A percentile compares a stretch with the other conserved stretches of the same genome.
phyloP scores from a whole-genome alignment of 179 eudicot species.

The Silene vulgaris region DNA sequence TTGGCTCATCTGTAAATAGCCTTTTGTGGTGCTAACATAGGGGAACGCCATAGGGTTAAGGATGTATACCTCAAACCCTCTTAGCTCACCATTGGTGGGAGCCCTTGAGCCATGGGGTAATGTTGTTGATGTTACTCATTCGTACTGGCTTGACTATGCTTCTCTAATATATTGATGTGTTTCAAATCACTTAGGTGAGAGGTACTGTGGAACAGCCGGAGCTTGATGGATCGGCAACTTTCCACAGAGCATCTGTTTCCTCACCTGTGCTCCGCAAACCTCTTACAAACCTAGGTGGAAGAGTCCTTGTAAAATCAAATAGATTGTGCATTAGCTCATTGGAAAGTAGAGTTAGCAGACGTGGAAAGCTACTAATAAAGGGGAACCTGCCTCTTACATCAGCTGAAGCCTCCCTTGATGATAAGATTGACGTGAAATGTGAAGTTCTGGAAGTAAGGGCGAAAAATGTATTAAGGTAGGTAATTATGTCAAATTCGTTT shows the following conservation, averaged over 20 bases:
- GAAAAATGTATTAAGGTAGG: slow-evolving; percentile 78
- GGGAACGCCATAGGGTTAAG: not conserved
- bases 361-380: slow-evolving; percentile 79
- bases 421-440: slow-evolving; percentile 92
- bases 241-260: slow-evolving; percentile 91
- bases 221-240: slow-evolving; percentile 94
- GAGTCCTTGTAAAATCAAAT: slow-evolving; percentile 80
- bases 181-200: slow-evolving; percentile 60
- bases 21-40: not conserved
- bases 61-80: not conserved
- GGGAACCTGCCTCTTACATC: slow-evolving; percentile 83
- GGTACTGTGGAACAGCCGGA: slow-evolving; percentile 98
- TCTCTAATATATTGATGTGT: slow-evolving; percentile 25
- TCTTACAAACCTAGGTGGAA: slow-evolving; percentile 85
- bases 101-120: not conserved
- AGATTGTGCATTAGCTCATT: slow-evolving; percentile 76
- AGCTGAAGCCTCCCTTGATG: slow-evolving; percentile 73
- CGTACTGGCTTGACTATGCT: not conserved
- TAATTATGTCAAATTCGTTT: slow-evolving; percentile 19
- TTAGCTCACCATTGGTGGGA: not conserved
- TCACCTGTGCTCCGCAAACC: slow-evolving; percentile 96
- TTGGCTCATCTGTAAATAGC: not conserved
- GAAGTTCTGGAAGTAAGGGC: slow-evolving; percentile 92
- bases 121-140: not conserved
- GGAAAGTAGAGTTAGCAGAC: slow-evolving; percentile 93